phyloP scores from a whole-genome alignment of 805 yeast species.

The Millerago galiae region DNA sequence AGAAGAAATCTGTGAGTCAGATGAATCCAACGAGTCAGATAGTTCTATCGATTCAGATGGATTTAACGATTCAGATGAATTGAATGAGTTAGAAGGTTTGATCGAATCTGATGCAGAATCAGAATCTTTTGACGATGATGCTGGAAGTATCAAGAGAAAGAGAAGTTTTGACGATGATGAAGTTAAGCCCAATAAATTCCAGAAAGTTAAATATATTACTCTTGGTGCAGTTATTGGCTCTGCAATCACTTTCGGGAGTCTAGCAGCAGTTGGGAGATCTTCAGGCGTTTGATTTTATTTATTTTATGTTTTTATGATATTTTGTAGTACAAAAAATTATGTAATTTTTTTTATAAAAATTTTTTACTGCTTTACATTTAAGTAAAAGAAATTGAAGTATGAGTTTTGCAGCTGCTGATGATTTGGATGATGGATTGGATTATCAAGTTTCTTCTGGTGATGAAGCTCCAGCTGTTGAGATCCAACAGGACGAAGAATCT shows the following conservation, averaged over 20 bases:
- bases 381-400: conserved; percentile 1
- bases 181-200: background rate
- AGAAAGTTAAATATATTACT: conserved; percentile 1
- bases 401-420: conserved; percentile 39
- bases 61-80: too few species aligned
- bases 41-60: too few species aligned
- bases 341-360: background rate
- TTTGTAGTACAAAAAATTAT: background rate
- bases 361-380: background rate
- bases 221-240: conserved; percentile 10
- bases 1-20: too few species aligned
- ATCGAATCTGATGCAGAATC: background rate
- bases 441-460: conserved; percentile 44
- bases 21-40: too few species aligned
- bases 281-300: background rate
- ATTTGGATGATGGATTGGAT: conserved; percentile 71
- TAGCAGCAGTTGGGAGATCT: conserved; percentile 6
- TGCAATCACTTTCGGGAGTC: conserved; percentile 9
- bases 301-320: background rate
- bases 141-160: conserved; percentile 1
- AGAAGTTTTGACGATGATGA: conserved; percentile 1
- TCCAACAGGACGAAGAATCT: conserved; percentile 24
- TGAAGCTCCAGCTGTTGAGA: conserved; percentile 31
- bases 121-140: conserved; percentile 7
- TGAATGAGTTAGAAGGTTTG: background rate